Base-by-base conservation (phyloP, 768 basidiomycete genomes). In the Lactarius quietus region DNA sequence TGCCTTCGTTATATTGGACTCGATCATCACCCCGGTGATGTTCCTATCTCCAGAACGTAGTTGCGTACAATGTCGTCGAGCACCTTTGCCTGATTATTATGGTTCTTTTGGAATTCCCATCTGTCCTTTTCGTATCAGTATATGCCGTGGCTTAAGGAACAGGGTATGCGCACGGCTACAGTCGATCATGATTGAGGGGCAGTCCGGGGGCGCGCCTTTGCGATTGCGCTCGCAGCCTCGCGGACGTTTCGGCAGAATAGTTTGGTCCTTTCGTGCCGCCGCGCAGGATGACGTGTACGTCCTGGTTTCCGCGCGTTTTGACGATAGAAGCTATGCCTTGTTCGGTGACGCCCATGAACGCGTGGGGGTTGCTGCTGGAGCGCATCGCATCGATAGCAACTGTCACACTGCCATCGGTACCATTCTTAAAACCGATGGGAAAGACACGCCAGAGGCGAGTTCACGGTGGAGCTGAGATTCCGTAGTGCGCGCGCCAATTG, bases 371-470 rank as follows among this genome's bases (percentile, higher is more conserved):
- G 3, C 88, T 90, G 15, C 93, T 86, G 0, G 93, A 88, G 66
- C 88, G 85, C 95, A 98, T 98, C 18, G 96, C 97, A 76, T 99
- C 97, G 62, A 98, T 90, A 3, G 96, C 96, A 39, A 98, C 93
- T 0, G 84, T 78, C 57, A 98, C 71, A 51, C 86, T 87, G 61
- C 97, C 97, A 75, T 98, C 96, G 3, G 97, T 99, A 61, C 97
- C 96, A 75, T 99, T 99, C 78, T 99, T 99, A 87, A 99, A 99
- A 10, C 94, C 93, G 69, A 98, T 93, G 97, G 95, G 88, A 97
- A 98, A 59, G 95, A 97, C 29, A 92, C 89, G 73, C 95, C 96
- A 4, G 91, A 94, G 6, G 94, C 95, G 53, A 98, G 88, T 76
- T 98, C 97, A 64, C 97, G 88, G 73, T 98, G 97, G 9, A 99